Conservation (phyloP, 257 asterid genomes). For the Fraxinus cuspidata region DNA sequence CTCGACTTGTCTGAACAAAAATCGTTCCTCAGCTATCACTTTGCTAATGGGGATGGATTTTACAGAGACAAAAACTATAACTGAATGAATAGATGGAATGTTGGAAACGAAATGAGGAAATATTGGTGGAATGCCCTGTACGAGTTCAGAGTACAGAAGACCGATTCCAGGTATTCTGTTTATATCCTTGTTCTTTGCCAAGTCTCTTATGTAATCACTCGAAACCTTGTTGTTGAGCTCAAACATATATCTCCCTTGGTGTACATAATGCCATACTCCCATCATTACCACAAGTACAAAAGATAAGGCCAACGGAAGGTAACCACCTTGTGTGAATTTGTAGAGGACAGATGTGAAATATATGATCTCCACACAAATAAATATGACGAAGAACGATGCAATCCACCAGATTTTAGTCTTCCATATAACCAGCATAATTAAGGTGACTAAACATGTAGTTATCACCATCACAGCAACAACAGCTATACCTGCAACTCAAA, state of each 20-base stretch:
- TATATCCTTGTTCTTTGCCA: slow-evolving; percentile 34
- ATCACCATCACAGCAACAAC: slow-evolving; percentile 70
- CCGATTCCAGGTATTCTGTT: slow-evolving; percentile 66
- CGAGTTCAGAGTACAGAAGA: slow-evolving; percentile 61
- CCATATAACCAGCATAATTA: slow-evolving; percentile 72
- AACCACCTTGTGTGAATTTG: slow-evolving; percentile 72
- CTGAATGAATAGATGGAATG: slow-evolving; percentile 58
- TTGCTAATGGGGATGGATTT: slow-evolving; percentile 68
- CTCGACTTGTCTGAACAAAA: slow-evolving; percentile 60
- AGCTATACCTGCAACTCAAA: slow-evolving; percentile 52
- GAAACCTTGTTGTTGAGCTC: slow-evolving; percentile 72
- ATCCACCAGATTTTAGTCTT: slow-evolving; percentile 58
- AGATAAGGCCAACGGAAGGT: slow-evolving; percentile 58
- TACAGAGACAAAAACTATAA: slow-evolving; percentile 63
- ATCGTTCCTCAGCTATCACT: slow-evolving; percentile 54
- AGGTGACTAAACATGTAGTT: slow-evolving; percentile 51
- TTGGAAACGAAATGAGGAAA: slow-evolving; percentile 61
- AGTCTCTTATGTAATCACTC: slow-evolving; percentile 32
- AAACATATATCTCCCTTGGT: slow-evolving; percentile 48
- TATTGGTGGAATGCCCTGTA: slow-evolving; percentile 77
- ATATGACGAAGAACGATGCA: slow-evolving; percentile 37
- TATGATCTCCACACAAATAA: slow-evolving; percentile 36
- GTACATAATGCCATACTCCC: slow-evolving; percentile 69
- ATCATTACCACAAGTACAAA: slow-evolving; percentile 46
- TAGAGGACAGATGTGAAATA: slow-evolving; percentile 56